A percentile compares a stretch with the other conserved stretches of the same genome.
phyloP scores from a whole-genome alignment of 345 rosid genomes.

The Clarkia xantiana region DNA sequence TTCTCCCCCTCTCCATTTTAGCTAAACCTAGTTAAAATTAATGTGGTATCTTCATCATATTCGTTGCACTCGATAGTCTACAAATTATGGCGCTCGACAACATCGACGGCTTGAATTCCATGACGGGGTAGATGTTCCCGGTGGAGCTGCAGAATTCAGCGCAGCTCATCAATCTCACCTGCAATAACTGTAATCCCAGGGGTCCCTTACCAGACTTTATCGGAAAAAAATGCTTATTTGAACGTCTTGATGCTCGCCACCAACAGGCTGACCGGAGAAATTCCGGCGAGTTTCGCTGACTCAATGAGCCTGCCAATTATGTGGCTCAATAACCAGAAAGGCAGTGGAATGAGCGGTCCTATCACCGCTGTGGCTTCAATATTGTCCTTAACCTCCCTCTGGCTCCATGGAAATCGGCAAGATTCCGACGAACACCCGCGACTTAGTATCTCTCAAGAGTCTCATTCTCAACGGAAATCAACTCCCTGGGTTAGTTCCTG shows the following conservation, averaged over 20 bases:
- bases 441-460: constrained; percentile 34
- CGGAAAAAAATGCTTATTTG: constrained; percentile 34
- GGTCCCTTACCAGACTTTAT: constrained; percentile 56
- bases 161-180: constrained; percentile 43
- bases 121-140: constrained; percentile 51
- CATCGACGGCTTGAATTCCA: constrained; percentile 39
- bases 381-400: constrained; percentile 28
- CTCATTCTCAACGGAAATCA: constrained; percentile 42
- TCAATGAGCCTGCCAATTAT: constrained; percentile 30
- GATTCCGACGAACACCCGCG: constrained; percentile 45
- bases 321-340: constrained; percentile 49
- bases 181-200: constrained; percentile 44
- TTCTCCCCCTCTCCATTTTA: too few relatives aligned
- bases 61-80: constrained; percentile 32
- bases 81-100: constrained; percentile 41
- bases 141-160: constrained; percentile 27
- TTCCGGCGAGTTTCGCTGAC: constrained; percentile 33
- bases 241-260: constrained; percentile 33
- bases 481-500: constrained; percentile 50
- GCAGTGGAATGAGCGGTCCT: constrained; percentile 36
- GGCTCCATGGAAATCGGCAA: constrained; percentile 77
- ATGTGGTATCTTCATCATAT: too few relatives aligned
- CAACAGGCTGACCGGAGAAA: constrained; percentile 38
- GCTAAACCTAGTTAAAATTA: too few relatives aligned
- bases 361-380: constrained; percentile 46